Conservation (phyloP, 2,329 filamentous ascomycete species). For the Fusarium pseudograminearum region DNA sequence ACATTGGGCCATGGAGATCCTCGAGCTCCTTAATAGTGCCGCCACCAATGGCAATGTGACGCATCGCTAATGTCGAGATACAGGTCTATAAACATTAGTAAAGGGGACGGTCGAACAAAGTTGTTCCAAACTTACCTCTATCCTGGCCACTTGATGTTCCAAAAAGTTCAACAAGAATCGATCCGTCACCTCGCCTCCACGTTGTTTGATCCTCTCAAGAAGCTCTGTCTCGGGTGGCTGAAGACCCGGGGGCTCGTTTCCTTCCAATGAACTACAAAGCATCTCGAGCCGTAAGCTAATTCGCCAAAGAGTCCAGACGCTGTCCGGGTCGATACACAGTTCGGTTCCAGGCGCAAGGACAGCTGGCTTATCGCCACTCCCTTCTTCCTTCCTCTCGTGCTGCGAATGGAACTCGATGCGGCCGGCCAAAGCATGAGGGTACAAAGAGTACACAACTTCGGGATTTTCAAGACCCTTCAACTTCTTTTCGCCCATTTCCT, state of each 20-base stretch:
- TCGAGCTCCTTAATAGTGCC: constrained; percentile 71
- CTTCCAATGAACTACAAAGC: constrained; percentile 90
- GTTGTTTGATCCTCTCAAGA: constrained; percentile 73
- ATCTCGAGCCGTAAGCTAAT: constrained; percentile 91
- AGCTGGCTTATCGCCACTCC: constrained; percentile 66
- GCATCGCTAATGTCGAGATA: constrained; percentile 80
- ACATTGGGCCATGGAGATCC: constrained; percentile 82
- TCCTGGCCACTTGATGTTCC: constrained; percentile 93
- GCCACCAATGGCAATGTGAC: constrained; percentile 81
- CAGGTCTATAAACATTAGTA: constrained; percentile 71
- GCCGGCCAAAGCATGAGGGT: constrained; percentile 87
- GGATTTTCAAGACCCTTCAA: constrained; percentile 98
- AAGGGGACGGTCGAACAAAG: constrained; percentile 44
- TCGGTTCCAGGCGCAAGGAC: constrained; percentile 73
- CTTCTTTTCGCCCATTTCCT: constrained; percentile 94
- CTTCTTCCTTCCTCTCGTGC: constrained; percentile 59
- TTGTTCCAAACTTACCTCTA: constrained; percentile 90
- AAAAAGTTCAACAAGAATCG: constrained; percentile 88
- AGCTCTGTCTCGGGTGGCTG: constrained; percentile 86
- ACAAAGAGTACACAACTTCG: constrained; percentile 94
- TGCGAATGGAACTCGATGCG: constrained; percentile 77
- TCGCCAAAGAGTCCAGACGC: constrained; percentile 91
- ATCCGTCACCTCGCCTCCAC: constrained; percentile 89
- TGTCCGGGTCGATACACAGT: constrained; percentile 81
- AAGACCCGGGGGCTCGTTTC: constrained; percentile 70